A percentile compares a stretch with the other conserved stretches of the same genome.
Evolutionary conservation across 2,329 filamentous ascomycete genomes (phyloP).

Genomic region (Colletotrichum sp.): DNA sequence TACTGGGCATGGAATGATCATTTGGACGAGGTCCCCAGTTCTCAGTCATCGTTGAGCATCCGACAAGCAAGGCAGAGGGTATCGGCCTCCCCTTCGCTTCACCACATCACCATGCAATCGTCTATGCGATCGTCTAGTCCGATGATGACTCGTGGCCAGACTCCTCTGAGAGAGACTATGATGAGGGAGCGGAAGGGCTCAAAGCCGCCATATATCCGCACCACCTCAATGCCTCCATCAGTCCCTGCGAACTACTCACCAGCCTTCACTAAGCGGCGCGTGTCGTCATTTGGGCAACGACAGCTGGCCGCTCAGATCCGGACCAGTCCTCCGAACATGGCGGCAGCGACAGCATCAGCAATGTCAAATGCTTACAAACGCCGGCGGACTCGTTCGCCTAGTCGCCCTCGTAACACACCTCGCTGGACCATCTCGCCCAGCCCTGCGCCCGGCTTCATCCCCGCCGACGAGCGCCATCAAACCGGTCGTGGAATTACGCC

Average conservation of each 20-base stretch:
- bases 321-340: conserved; percentile 31
- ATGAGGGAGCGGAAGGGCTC: conserved; percentile 45
- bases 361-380: conserved; percentile 36
- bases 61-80: conserved; percentile 45
- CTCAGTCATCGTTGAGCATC: conserved; percentile 46
- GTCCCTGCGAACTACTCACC: conserved; percentile 43
- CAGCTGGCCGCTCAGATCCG: conserved; percentile 9
- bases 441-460: conserved; percentile 37
- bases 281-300: conserved; percentile 46
- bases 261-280: conserved; percentile 45
- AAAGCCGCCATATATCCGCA: conserved; percentile 54
- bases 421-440: conserved; percentile 58
- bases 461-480: conserved; percentile 35
- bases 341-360: background rate
- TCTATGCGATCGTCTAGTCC: conserved; percentile 39
- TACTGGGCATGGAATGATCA: conserved; percentile 72
- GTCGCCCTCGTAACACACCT: conserved; percentile 57
- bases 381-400: conserved; percentile 64
- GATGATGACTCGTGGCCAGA: conserved; percentile 40
- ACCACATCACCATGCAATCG: conserved; percentile 40
- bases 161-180: conserved; percentile 41
- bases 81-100: conserved; percentile 47
- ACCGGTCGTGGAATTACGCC: conserved; percentile 54
- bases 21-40: conserved; percentile 62
- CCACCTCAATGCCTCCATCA: conserved; percentile 54